Percentiles rank a stretch among this genome's conserved stretches.
phyloP scores from a whole-genome alignment of 1,139 yeast genomes.

The Schwanniomyces etchellsii region DNA sequence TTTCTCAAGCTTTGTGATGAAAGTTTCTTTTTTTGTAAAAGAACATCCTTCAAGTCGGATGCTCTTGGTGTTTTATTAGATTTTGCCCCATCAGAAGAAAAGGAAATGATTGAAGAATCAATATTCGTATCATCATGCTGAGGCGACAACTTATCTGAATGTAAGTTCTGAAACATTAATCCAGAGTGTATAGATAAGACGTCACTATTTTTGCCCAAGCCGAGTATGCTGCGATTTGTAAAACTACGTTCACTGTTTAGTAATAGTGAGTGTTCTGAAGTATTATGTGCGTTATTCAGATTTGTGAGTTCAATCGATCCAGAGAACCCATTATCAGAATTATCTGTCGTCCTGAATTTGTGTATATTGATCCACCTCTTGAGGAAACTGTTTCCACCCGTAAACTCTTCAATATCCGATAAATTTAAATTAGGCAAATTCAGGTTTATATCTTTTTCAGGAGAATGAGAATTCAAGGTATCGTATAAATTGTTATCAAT shows the following conservation, averaged over 20 bases:
- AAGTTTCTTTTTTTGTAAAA: constrained; percentile 11
- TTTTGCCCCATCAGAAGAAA: constrained; percentile 13
- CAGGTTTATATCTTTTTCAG: background rate
- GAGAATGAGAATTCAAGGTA: constrained; percentile 10
- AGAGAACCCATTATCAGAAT: background rate
- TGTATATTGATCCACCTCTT: constrained; percentile 30
- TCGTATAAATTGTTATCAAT: constrained; percentile 9
- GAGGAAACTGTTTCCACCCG: constrained; percentile 25
- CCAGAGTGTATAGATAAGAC: constrained; percentile 41
- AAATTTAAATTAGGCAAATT: constrained; percentile 2
- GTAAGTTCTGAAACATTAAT: constrained; percentile 4
- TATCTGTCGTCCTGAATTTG: constrained; percentile 16
- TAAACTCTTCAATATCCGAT: constrained; percentile 25
- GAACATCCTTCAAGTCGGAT: constrained; percentile 40
- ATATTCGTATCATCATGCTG: constrained; percentile 4
- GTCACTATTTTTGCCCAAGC: constrained; percentile 39
- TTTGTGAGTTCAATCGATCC: background rate
- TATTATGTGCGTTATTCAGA: background rate
- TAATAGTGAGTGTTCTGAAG: constrained; percentile 1
- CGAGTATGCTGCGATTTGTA: constrained; percentile 15
- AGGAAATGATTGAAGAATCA: constrained; percentile 18
- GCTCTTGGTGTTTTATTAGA: constrained; percentile 30
- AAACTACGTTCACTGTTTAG: constrained; percentile 1
- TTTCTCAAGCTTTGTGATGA: constrained; percentile 2
- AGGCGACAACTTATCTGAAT: background rate